Evolutionary conservation across 2,329 filamentous ascomycete species (phyloP), one percentile per base, ranked within the genome.

Genomic region (Mycosphaerella sp.): DNA sequence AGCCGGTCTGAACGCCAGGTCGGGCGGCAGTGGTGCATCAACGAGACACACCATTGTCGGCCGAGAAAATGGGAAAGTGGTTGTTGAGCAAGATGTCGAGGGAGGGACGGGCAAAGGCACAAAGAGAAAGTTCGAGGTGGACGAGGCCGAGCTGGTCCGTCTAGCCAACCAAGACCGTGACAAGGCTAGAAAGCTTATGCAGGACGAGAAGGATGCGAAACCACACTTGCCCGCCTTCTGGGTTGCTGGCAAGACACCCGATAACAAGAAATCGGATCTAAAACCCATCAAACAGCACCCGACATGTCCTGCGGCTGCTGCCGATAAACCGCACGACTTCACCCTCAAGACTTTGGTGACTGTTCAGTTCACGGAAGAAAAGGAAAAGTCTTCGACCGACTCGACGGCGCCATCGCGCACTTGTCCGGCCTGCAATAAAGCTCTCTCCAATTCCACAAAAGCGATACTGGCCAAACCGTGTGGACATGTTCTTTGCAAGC

Each of bases 401-500:
- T 44, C 56, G 2, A 54, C 58, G 2, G 72, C 77, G 66, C 67
- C 71, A 0, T 67, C 72, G 4, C 70, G 80, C 38, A 79, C 86
- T 47, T 98, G 92, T 70, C 93, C 93, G 0, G 85, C 86, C 44
- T 98, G 92, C 72, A 83, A 86, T 61, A 95, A 95, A 71, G 79
- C 76, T 1, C 77, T 97, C 10, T 86, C 82, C 45, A 97, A 97
- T 67, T 80, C 87, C 2, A 87, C 87, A 3, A 88, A 86, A 67
- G 88, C 91, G 0, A 82, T 91, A 69, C 76, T 96, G 48, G 84
- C 88, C 1, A 91, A 89, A 68, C 87, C 88, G 0, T 98, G 92
- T 65, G 92, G 92, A 0, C 92, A 98, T 68, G 90, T 97, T 0
- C 72, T 96, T 21, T 98, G 92, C 71, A 85, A 87, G 64, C 85